Evolutionary conservation across 2,329 filamentous ascomycete species (phyloP).

Genomic region (Aureobasidium musti): DNA sequence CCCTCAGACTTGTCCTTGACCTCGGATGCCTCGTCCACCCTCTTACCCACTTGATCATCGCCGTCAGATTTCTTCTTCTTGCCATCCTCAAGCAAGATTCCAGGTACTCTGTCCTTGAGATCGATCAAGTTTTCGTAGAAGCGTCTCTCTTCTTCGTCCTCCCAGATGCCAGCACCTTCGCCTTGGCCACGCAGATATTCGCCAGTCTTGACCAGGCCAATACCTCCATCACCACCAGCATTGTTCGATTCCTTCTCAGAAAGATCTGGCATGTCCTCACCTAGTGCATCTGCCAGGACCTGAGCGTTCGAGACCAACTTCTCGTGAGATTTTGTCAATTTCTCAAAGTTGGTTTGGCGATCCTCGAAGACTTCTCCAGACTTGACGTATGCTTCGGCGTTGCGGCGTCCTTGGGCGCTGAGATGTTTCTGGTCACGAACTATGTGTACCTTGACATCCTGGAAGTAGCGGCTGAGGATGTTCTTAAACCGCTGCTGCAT

Average conservation of each 20-base stretch:
- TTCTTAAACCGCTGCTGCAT: constrained; percentile 83
- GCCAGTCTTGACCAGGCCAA: constrained; percentile 89
- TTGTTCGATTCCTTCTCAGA: constrained; percentile 76
- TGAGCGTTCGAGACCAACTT: constrained; percentile 88
- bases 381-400: constrained; percentile 97
- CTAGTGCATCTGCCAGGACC: constrained; percentile 82
- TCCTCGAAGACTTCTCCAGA: constrained; percentile 98
- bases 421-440: constrained; percentile 90
- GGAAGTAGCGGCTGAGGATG: constrained; percentile 83
- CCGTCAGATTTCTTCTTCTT: constrained; percentile 88
- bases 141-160: constrained; percentile 94
- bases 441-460: constrained; percentile 87
- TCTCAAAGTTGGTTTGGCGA: constrained; percentile 92
- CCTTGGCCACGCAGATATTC: constrained; percentile 89
- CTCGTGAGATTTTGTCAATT: constrained; percentile 87
- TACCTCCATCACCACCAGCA: constrained; percentile 68
- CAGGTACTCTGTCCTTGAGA: constrained; percentile 91
- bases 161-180: constrained; percentile 94
- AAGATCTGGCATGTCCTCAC: constrained; percentile 89
- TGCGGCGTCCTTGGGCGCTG: constrained; percentile 81
- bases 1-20: constrained; percentile 48
- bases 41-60: constrained; percentile 82
- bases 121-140: constrained; percentile 98
- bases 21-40: constrained; percentile 48
- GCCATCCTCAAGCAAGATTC: constrained; percentile 86